Conservation (phyloP, 2,329 filamentous ascomycete species). For the Fusarium protoensiforme region DNA sequence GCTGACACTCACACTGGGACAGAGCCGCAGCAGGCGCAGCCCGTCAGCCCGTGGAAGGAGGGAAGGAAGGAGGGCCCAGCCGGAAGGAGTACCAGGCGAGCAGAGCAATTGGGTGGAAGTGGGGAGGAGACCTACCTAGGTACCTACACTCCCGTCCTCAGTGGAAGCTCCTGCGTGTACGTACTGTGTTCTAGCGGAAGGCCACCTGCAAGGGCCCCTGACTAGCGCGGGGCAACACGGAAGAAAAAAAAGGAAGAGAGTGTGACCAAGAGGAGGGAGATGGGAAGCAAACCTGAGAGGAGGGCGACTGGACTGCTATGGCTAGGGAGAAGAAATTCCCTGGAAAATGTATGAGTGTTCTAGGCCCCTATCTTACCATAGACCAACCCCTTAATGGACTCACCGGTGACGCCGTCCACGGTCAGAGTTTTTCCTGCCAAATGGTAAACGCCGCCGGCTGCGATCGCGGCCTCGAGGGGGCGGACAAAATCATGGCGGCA, state of each 20-base stretch:
- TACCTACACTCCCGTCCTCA: too few relatives aligned
- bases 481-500: slow-evolving; percentile 15
- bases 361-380: too few relatives aligned
- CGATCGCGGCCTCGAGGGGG: not conserved
- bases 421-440: slow-evolving; percentile 5
- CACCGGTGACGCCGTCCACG: not conserved
- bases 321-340: not conserved
- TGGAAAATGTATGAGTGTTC: not conserved
- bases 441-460: slow-evolving; percentile 18
- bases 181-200: slow-evolving; percentile 29
- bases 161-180: not conserved
- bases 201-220: slow-evolving; percentile 32
- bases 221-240: slow-evolving; percentile 33
- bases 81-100: not conserved
- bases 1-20: not conserved
- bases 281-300: not conserved
- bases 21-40: slow-evolving; percentile 21
- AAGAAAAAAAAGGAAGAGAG: slow-evolving; percentile 1
- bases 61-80: not conserved
- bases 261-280: not conserved
- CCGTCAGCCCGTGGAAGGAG: not conserved
- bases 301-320: not conserved
- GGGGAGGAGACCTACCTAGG: not conserved
- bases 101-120: slow-evolving; percentile 6
- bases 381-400: not conserved